Percentiles rank a stretch among this genome's conserved stretches.
phyloP scores from a whole-genome alignment of 176 grass and related monocot species.

The Pontederia crassipes region DNA sequence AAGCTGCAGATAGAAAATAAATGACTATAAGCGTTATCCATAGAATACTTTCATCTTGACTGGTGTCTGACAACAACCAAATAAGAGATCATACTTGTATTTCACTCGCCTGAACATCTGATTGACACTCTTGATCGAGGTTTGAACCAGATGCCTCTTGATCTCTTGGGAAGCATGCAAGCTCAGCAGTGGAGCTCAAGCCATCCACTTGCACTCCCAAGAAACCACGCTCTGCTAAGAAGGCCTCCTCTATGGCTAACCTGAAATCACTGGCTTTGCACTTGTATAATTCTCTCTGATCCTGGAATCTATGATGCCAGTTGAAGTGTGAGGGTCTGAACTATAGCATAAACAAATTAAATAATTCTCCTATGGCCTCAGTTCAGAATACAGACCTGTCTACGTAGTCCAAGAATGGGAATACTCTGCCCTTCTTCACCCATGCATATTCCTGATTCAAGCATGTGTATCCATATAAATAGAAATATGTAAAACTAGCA shows the following conservation, averaged over 20 bases:
- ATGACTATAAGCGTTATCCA: no score
- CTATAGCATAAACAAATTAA: neutral
- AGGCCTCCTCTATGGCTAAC: slow-evolving; percentile 80
- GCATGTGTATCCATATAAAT: slow-evolving; percentile 3
- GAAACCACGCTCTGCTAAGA: slow-evolving; percentile 90
- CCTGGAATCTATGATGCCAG: slow-evolving; percentile 68
- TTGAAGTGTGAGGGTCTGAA: slow-evolving; percentile 7
- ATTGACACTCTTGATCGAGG: slow-evolving; percentile 56
- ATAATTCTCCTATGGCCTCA: neutral
- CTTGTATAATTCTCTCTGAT: slow-evolving; percentile 56
- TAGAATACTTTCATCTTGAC: no score
- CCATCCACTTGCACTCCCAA: slow-evolving; percentile 42
- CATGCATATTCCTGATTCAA: slow-evolving; percentile 65
- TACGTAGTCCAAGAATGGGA: slow-evolving; percentile 83
- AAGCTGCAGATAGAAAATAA: slow-evolving; percentile 38
- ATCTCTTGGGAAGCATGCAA: slow-evolving; percentile 37
- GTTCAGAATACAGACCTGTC: slow-evolving; percentile 49
- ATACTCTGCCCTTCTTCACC: slow-evolving; percentile 63
- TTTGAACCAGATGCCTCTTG: slow-evolving; percentile 69
- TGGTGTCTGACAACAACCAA: no score
- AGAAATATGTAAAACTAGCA: slow-evolving; percentile 3
- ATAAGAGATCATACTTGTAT: no score
- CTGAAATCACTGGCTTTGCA: slow-evolving; percentile 65
- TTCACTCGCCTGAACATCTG: slow-evolving; percentile 48
- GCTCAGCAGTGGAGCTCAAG: slow-evolving; percentile 36